Conservation (phyloP, 2,329 filamentous ascomycete species). For the Diaporthe vaccinii region DNA sequence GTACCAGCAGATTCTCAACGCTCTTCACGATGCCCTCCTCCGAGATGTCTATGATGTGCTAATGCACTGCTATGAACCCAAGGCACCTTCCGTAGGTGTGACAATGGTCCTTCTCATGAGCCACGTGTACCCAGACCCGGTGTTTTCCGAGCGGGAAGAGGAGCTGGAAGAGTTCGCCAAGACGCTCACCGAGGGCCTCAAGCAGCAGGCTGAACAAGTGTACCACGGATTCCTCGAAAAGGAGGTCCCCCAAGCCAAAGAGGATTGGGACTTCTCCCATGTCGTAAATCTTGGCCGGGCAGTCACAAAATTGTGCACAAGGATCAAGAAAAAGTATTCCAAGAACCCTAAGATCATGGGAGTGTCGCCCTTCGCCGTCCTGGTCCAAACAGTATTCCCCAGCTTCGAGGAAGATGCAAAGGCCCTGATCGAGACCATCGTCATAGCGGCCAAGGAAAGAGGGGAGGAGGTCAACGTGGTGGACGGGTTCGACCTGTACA, state of each 20-base stretch:
- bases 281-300: slow-evolving; percentile 90
- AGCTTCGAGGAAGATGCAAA: slow-evolving; percentile 91
- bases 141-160: slow-evolving; percentile 78
- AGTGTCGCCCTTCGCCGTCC: slow-evolving; percentile 72
- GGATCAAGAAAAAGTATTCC: slow-evolving; percentile 91
- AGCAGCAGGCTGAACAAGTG: slow-evolving; percentile 80
- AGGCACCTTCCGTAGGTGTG: slow-evolving; percentile 83
- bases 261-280: slow-evolving; percentile 91
- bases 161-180: slow-evolving; percentile 80
- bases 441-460: slow-evolving; percentile 77
- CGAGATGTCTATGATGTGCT: slow-evolving; percentile 91
- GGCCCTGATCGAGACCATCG: slow-evolving; percentile 85
- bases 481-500: slow-evolving; percentile 95
- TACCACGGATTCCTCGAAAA: slow-evolving; percentile 85
- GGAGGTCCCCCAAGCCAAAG: slow-evolving; percentile 82
- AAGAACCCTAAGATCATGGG: slow-evolving; percentile 92
- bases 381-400: slow-evolving; percentile 88
- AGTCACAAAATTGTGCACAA: slow-evolving; percentile 87
- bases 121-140: slow-evolving; percentile 84
- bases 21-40: slow-evolving; percentile 84
- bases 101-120: slow-evolving; percentile 85
- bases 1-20: slow-evolving; percentile 82
- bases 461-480: slow-evolving; percentile 85
- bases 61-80: slow-evolving; percentile 89
- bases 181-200: slow-evolving; percentile 79